These are phyloP conservation scores for Geranomyces michiganensis DNA, from an alignment of 192 early-diverging fungal genomes.

Conservation along the genomic window DNA sequence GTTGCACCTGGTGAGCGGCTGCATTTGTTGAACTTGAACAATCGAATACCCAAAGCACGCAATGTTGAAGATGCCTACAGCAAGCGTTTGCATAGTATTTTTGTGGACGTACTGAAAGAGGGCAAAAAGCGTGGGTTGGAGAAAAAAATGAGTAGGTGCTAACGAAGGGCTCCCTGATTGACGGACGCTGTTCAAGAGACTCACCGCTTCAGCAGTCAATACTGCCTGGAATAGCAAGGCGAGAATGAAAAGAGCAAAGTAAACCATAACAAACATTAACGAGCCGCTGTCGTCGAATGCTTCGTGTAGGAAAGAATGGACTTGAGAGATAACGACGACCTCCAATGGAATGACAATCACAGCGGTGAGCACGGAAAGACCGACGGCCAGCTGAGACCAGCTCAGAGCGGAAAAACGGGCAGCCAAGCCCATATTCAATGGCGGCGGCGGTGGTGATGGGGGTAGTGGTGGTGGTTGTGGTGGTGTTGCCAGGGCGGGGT, in stretches of 20 bases:
- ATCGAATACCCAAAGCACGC: slow-evolving; percentile 34
- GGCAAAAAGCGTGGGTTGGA: background rate
- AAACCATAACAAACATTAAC: slow-evolving; percentile 28
- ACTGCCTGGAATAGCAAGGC: slow-evolving; percentile 35
- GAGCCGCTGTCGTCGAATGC: slow-evolving; percentile 2
- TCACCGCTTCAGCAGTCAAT: slow-evolving; percentile 32
- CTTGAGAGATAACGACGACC: slow-evolving; percentile 10
- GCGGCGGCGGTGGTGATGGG: background rate
- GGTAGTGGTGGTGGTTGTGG: background rate
- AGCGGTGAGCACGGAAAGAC: slow-evolving; percentile 11
- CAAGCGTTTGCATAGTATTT: slow-evolving; percentile 40
- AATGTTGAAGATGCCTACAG: slow-evolving; percentile 36
- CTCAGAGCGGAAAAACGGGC: background rate
- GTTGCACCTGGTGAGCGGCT: background rate
- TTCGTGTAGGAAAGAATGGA: slow-evolving; percentile 13
- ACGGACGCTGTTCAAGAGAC: too few species aligned
- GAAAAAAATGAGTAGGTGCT: background rate
- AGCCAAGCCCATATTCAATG: background rate
- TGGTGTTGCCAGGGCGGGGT: background rate
- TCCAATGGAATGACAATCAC: slow-evolving; percentile 20
- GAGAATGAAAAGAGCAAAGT: slow-evolving; percentile 40
- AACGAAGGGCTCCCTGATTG: background rate
- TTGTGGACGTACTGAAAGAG: slow-evolving; percentile 12
- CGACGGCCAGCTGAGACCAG: slow-evolving; percentile 26
- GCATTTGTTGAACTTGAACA: slow-evolving; percentile 11